Base-by-base conservation (phyloP, 2,329 filamentous ascomycete species). In the Pseudogymnoascus sp. region DNA sequence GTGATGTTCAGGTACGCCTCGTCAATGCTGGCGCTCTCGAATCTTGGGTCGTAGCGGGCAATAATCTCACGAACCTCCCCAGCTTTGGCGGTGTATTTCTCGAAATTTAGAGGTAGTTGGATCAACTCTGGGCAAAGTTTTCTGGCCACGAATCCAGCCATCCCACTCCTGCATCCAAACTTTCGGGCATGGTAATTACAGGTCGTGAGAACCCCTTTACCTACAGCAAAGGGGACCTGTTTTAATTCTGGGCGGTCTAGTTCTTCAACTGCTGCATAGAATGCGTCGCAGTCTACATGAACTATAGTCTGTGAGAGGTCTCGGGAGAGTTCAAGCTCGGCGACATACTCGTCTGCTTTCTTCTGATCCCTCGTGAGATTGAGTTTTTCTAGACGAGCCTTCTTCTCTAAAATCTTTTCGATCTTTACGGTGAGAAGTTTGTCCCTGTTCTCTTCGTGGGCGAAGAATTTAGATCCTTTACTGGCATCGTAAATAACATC, bases 1-100 rank as follows among this genome's bases (percentile, higher is more conserved):
- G 94, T 97, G 64, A 99, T 90, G 70, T 99, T 97, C 28, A 99
- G 79, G 72, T 97, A 99, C 0, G 94, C 94, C 74, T 99, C 94
- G 69, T 99, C 94, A 67, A 96, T 92, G 72, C 92, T 96, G 0
- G 93, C 91, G 69, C 90, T 95, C 74, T 97, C 91, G 69, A 96
- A 99, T 1, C 90, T 82, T 0, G 91, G 84, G 70, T 99, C 94
- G 71, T 97, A 99, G n/a, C 88, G 81, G 10, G 85, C 88, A 14
- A 99, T 78, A 1, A 99, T 84, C 44, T 87, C 83, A 10, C 93
- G 85, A 5, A 97, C 87, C 73, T 97, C 92, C 64, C 89, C 84
- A 0, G 94, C 94, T 75, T 97, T 99, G 12, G 90, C 85, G 0
- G 81, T 89, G 72, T 99, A 99, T 72, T 97, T 97, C 56, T 88